A percentile compares a stretch with the other conserved stretches of the same genome.
Conservation (phyloP, 2,329 filamentous ascomycete genomes). For the Epichloe sylvatica region DNA sequence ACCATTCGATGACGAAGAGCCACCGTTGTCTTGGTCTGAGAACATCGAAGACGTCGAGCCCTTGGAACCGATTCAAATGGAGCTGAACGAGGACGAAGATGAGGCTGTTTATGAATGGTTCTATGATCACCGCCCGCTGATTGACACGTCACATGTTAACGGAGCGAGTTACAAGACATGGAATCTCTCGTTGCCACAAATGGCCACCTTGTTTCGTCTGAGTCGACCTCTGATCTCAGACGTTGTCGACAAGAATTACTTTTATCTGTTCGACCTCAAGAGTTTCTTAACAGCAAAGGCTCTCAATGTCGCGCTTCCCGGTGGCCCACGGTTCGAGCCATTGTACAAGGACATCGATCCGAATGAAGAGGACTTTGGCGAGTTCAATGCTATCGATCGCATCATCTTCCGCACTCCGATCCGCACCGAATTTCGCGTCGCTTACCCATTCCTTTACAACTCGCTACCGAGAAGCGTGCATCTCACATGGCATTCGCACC, state of each 20-base stretch:
- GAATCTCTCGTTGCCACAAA: constrained; percentile 87
- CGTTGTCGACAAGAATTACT: constrained; percentile 91
- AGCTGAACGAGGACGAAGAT: constrained; percentile 88
- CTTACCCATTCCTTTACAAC: constrained; percentile 91
- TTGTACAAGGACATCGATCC: constrained; percentile 97
- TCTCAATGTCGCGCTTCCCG: constrained; percentile 92
- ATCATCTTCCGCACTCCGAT: constrained; percentile 97
- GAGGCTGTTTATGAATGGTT: constrained; percentile 90
- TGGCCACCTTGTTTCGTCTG: constrained; percentile 87
- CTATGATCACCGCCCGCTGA: constrained; percentile 81
- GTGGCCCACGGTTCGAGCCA: constrained; percentile 90
- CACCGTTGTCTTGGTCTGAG: constrained; percentile 92
- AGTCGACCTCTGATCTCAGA: constrained; percentile 86
- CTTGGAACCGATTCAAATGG: constrained; percentile 95
- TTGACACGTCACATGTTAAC: constrained; percentile 88
- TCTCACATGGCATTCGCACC: constrained; percentile 84
- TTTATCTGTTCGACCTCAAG: constrained; percentile 90
- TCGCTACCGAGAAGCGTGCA: constrained; percentile 89
- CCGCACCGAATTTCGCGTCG: constrained; percentile 87
- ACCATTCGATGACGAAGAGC: constrained; percentile 96
- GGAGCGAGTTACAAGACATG: constrained; percentile 93
- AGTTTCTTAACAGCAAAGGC: constrained; percentile 95
- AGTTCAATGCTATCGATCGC: constrained; percentile 98
- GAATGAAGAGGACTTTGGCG: constrained; percentile 97
- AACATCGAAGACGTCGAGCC: constrained; percentile 98